These are phyloP conservation scores for Tremella yokohamensis DNA, from an alignment of 768 basidiomycete genomes.

Conservation along the genomic window DNA sequence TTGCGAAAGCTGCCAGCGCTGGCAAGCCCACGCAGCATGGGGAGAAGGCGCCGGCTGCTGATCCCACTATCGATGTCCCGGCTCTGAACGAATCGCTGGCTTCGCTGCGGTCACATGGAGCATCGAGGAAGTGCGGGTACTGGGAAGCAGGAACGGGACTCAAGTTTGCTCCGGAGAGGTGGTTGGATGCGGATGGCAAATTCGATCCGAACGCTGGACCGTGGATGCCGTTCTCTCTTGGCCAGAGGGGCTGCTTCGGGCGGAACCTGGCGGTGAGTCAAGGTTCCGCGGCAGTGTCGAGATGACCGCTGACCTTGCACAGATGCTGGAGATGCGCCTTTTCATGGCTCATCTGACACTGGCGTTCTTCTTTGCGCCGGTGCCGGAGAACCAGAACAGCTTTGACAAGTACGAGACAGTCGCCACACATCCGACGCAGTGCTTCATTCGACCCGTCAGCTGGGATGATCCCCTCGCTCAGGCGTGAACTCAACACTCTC, in stretches of 20 bases:
- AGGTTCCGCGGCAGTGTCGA: neutral
- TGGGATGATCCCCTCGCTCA: slow-evolving; percentile 17
- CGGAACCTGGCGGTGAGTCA: slow-evolving; percentile 42
- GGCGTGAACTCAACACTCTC: too few relatives aligned
- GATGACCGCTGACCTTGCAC: neutral
- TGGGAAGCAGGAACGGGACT: slow-evolving; percentile 29
- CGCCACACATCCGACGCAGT: slow-evolving; percentile 33
- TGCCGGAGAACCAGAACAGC: slow-evolving; percentile 25
- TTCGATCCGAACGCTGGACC: slow-evolving; percentile 39
- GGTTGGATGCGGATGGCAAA: slow-evolving; percentile 28
- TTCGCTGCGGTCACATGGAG: slow-evolving; percentile 6
- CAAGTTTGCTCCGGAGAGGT: slow-evolving; percentile 40
- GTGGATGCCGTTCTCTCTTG: slow-evolving; percentile 38
- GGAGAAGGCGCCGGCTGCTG: too few relatives aligned
- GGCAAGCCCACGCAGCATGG: too few relatives aligned
- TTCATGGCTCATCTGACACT: slow-evolving; percentile 38
- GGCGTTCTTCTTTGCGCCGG: slow-evolving; percentile 42
- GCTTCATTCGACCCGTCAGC: slow-evolving; percentile 26
- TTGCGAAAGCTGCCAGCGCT: neutral
- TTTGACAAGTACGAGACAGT: slow-evolving; percentile 29
- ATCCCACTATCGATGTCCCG: neutral
- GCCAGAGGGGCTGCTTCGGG: slow-evolving; percentile 45
- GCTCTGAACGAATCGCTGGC: slow-evolving; percentile 5
- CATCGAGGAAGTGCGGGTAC: slow-evolving; percentile 24
- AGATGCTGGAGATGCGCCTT: slow-evolving; percentile 42